A percentile compares a stretch with the other conserved stretches of the same genome.
Evolutionary conservation across 768 basidiomycete genomes (phyloP).

Genomic region (Chalciporus pseudorubinellus): DNA sequence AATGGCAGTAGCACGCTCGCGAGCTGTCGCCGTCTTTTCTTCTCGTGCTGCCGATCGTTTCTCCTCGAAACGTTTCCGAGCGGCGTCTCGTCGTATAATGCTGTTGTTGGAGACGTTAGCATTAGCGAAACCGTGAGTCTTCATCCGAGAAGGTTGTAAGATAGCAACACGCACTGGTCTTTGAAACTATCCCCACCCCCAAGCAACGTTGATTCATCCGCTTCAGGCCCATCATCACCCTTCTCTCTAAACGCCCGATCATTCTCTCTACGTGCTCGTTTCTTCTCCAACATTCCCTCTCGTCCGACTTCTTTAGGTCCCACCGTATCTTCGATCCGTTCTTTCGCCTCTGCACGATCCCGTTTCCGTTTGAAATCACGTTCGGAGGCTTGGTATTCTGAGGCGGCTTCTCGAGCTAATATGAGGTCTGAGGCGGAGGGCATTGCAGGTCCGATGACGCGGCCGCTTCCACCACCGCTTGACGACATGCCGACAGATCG

Average conservation of each 20-base stretch:
- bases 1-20: conserved; percentile 61
- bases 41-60: conserved; percentile 41
- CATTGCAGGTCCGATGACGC: conserved; percentile 63
- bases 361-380: conserved; percentile 62
- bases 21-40: conserved; percentile 48
- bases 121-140: not conserved
- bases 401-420: conserved; percentile 61
- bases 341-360: conserved; percentile 61
- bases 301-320: conserved; percentile 79
- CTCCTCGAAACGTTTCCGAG: conserved; percentile 59
- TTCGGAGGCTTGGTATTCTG: conserved; percentile 52
- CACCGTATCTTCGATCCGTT: conserved; percentile 71
- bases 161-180: conserved; percentile 55
- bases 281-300: conserved; percentile 87
- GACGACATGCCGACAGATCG: conserved; percentile 12
- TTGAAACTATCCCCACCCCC: conserved; percentile 83
- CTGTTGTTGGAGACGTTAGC: conserved; percentile 39
- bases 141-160: not conserved
- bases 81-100: conserved; percentile 70
- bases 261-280: conserved; percentile 65
- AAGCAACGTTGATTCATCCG: conserved; percentile 75
- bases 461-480: conserved; percentile 30
- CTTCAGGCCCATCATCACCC: conserved; percentile 74
- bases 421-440: conserved; percentile 69
- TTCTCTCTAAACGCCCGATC: conserved; percentile 70